Percentiles rank a stretch among this genome's conserved stretches.
These are phyloP conservation scores for Yamadazyma jaroonii DNA, from an alignment of 1,139 yeast genomes.

Conservation along the genomic window DNA sequence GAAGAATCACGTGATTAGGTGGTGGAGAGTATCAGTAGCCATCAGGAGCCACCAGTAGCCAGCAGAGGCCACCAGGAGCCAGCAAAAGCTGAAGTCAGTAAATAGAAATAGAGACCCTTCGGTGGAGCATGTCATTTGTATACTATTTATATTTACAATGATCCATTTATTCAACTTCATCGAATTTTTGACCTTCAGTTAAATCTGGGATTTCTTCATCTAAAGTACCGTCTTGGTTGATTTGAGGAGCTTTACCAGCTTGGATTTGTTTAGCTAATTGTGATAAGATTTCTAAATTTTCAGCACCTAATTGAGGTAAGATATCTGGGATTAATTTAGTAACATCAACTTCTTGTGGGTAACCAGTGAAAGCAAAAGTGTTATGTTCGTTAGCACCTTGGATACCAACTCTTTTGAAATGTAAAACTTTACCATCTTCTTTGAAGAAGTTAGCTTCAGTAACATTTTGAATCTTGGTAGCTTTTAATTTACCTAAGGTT, in stretches of 20 bases:
- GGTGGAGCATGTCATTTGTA: too few relatives aligned
- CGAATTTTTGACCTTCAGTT: conserved; percentile 94
- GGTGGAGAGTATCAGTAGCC: too few relatives aligned
- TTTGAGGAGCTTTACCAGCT: conserved; percentile 53
- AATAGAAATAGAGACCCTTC: too few relatives aligned
- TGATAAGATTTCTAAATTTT: conserved; percentile 86
- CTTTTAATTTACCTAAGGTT: conserved; percentile 85
- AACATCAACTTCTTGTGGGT: conserved; percentile 89
- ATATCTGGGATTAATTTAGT: conserved; percentile 94
- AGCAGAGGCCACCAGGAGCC: too few relatives aligned
- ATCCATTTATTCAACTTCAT: conserved; percentile 65
- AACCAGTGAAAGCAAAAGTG: conserved; percentile 94
- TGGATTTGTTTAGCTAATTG: conserved; percentile 89
- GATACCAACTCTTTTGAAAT: conserved; percentile 92
- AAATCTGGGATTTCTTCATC: conserved; percentile 89
- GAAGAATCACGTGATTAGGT: background rate
- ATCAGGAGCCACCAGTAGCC: too few relatives aligned
- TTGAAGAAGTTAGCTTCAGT: conserved; percentile 98
- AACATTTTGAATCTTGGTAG: conserved; percentile 82
- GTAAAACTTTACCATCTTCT: conserved; percentile 94
- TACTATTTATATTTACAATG: background rate
- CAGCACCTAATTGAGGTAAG: conserved; percentile 96
- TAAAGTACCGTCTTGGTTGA: conserved; percentile 40
- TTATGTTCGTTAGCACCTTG: conserved; percentile 90
- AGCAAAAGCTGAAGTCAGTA: too few relatives aligned